Percentiles rank a stretch among this genome's conserved stretches.
These are phyloP conservation scores for Nakazawaea peltata DNA, from an alignment of 805 yeast species.

Conservation along the genomic window DNA sequence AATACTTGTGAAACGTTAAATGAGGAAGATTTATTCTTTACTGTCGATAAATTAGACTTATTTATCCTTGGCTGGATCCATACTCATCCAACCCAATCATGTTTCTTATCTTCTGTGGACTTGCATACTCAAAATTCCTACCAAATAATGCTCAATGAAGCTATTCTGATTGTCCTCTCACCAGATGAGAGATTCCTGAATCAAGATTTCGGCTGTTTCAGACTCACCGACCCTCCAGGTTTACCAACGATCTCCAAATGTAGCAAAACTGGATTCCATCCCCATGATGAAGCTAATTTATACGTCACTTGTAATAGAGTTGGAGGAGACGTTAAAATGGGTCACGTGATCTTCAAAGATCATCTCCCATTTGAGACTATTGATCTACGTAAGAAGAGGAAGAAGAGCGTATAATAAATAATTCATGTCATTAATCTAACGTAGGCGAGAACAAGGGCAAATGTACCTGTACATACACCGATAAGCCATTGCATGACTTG, in stretches of 20 bases:
- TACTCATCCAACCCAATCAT: slow-evolving; percentile 69
- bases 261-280: slow-evolving; percentile 46
- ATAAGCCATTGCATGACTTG: slow-evolving; percentile 98
- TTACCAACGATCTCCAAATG: slow-evolving; percentile 47
- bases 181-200: slow-evolving; percentile 30
- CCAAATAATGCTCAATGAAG: slow-evolving; percentile 64
- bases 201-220: slow-evolving; percentile 47
- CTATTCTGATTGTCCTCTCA: slow-evolving; percentile 60
- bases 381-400: slow-evolving; percentile 32
- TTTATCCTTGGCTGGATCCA: slow-evolving; percentile 72
- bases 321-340: slow-evolving; percentile 22
- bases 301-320: slow-evolving; percentile 38
- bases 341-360: slow-evolving; percentile 40
- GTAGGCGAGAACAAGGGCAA: slow-evolving; percentile 88
- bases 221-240: slow-evolving; percentile 63
- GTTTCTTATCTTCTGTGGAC: slow-evolving; percentile 59
- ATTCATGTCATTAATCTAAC: slow-evolving; percentile 64
- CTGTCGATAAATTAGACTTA: slow-evolving; percentile 44
- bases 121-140: slow-evolving; percentile 62
- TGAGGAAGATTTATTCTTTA: slow-evolving; percentile 51
- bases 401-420: not conserved
- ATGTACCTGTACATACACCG: slow-evolving; percentile 97
- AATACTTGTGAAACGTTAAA: slow-evolving; percentile 56
- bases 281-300: slow-evolving; percentile 43
- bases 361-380: slow-evolving; percentile 39